Base-by-base conservation (phyloP, 75 land plant species). In the Picea sitchensis region DNA sequence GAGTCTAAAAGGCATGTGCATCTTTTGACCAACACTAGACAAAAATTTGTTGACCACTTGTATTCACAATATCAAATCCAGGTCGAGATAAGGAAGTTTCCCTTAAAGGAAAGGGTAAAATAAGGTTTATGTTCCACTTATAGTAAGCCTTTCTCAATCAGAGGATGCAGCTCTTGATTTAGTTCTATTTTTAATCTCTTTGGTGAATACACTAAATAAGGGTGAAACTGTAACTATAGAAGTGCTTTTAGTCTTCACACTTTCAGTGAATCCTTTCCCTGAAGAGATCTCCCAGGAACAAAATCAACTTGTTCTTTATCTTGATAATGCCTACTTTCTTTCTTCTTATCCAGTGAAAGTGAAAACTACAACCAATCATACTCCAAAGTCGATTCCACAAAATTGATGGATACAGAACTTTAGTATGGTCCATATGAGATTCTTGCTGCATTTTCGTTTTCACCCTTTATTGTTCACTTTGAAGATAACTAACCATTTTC, bases 381-480 rank as follows among this genome's bases (percentile, higher is more conserved):
- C 71, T 95, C 93, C 5, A 95, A 91, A 76, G 77, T 95, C n/a
- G 92, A 82, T 21, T 91, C 93, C 51, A 85, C 86, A 44, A 95
- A 92, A 81, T 61, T 86, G 69, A 84, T 78, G 26, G 92, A 92
- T 79, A 79, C 89, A 30, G 94, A 93, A 77, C 81, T 98, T 9
- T 90, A 82, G 77, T 95, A 98, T 86, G 99, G 99, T n/a, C 96
- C 96, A 17, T 95, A 92, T 80, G 94, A 95, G 81, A 90, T 89
- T 76, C 82, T 87, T 62, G 83, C 88, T 23, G 62, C 98, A 17
- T 83, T 88, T 76, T 87, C 91, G 4, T 85, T 78, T 61, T 51
- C 79, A 54, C 87, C 94, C 17, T 82, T 98, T 62, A 81, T 79
- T 38, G 86, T 95, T 60, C 99, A 98, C 76, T 95, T 85, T 81